Evolutionary conservation across 1,284 basidiomycete species (phyloP).

Genomic region (Termitomyces sp.): DNA sequence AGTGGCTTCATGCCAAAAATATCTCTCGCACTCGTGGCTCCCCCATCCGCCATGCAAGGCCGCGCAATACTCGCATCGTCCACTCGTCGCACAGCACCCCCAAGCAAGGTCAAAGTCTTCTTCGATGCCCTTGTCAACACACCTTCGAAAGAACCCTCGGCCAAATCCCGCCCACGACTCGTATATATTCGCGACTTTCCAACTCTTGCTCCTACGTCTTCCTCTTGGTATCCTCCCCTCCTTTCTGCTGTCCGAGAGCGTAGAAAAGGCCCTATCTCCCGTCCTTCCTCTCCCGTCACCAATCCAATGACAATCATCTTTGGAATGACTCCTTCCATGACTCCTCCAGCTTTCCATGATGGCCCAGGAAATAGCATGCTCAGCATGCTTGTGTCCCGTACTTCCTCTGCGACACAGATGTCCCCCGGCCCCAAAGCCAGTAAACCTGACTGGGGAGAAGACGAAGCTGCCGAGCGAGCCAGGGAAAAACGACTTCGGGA

Average conservation of each 20-base stretch:
- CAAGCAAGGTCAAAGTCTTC: constrained; percentile 58
- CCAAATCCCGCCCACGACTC: constrained; percentile 54
- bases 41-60: constrained; percentile 34
- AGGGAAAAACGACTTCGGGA: constrained; percentile 66
- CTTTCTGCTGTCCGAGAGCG: constrained; percentile 71
- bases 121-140: constrained; percentile 73
- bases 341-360: constrained; percentile 36
- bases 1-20: constrained; percentile 42
- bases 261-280: constrained; percentile 55
- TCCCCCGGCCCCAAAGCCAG: constrained; percentile 21
- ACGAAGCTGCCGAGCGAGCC: constrained; percentile 54
- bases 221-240: constrained; percentile 76
- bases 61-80: constrained; percentile 39
- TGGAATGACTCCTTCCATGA: constrained; percentile 72
- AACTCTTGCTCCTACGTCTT: constrained; percentile 66
- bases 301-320: constrained; percentile 79
- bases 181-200: constrained; percentile 80
- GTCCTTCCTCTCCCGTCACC: constrained; percentile 49
- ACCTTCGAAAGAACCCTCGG: constrained; percentile 30
- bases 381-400: constrained; percentile 38
- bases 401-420: constrained; percentile 22
- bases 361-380: constrained; percentile 35
- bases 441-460: constrained; percentile 57
- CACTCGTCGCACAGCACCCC: constrained; percentile 39
- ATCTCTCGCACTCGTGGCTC: constrained; percentile 57